Conservation (phyloP, 2,329 filamentous ascomycete species). For the Venturia oleaginea region DNA sequence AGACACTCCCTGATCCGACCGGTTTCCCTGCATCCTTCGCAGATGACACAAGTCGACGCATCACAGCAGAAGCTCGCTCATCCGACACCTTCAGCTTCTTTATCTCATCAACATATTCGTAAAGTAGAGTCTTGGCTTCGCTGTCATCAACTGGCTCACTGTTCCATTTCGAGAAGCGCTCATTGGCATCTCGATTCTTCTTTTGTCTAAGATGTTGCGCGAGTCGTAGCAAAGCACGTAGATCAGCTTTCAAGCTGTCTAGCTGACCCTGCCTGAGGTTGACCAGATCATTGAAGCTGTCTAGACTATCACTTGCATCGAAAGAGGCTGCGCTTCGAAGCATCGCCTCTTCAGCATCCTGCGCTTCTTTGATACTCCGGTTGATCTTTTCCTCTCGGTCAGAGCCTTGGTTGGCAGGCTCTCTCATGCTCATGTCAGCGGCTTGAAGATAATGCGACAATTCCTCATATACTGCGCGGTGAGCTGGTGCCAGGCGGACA, state of each 20-base stretch:
- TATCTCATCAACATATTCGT: neutral
- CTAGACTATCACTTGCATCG: neutral
- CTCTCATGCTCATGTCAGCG: neutral
- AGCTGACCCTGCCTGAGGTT: neutral
- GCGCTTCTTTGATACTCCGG: neutral
- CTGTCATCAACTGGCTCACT: neutral
- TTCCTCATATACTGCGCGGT: slow-evolving; percentile 36
- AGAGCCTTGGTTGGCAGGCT: neutral
- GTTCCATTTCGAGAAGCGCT: neutral
- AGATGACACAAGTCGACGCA: slow-evolving; percentile 16
- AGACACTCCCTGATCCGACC: neutral
- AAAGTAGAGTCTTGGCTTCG: neutral
- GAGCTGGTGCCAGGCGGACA: slow-evolving; percentile 34
- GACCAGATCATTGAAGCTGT: neutral
- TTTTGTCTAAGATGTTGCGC: neutral
- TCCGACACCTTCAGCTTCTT: neutral
- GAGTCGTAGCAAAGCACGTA: neutral
- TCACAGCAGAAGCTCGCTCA: neutral
- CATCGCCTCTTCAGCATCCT: neutral
- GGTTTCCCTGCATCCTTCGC: slow-evolving; percentile 22
- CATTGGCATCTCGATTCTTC: neutral
- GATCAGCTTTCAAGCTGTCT: neutral
- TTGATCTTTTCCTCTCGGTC: slow-evolving; percentile 2
- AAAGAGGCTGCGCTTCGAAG: neutral
- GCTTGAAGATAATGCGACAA: neutral